Evolutionary conservation across 208 protist genomes (phyloP).

Genomic region (Leishmania arabica): DNA sequence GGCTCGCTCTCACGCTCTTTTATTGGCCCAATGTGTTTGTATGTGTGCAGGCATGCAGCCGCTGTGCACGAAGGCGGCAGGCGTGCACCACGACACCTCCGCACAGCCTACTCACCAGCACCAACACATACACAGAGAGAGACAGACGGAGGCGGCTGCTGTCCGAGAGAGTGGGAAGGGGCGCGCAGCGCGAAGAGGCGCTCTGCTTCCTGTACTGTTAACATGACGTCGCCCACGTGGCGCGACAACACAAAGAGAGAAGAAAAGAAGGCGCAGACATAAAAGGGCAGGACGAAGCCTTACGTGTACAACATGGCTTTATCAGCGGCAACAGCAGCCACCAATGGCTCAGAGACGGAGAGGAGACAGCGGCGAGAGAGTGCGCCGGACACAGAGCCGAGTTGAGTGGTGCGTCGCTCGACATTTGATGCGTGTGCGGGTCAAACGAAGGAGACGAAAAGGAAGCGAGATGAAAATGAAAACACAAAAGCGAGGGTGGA

Average conservation of each 20-base stretch:
- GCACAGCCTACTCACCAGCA: not conserved
- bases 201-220: not conserved
- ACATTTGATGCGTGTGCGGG: no score
- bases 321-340: not conserved
- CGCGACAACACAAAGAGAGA: not conserved
- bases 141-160: not conserved
- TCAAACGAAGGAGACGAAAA: not conserved
- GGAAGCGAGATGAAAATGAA: conserved; percentile 1
- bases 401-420: no score
- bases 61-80: not conserved
- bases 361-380: conserved; percentile 7
- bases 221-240: not conserved
- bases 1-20: not conserved
- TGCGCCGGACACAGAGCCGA: not conserved
- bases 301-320: conserved; percentile 11
- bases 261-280: conserved; percentile 3
- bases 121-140: not conserved
- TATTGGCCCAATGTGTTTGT: not conserved
- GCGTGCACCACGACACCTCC: not conserved
- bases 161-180: not conserved
- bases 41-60: not conserved
- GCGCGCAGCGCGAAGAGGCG: not conserved
- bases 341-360: not conserved
- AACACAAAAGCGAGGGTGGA: not conserved
- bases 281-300: conserved; percentile 1